Percentiles rank a stretch among this genome's conserved stretches.
Conservation (phyloP, 2,329 filamentous ascomycete genomes). For the Venturia effusa region DNA sequence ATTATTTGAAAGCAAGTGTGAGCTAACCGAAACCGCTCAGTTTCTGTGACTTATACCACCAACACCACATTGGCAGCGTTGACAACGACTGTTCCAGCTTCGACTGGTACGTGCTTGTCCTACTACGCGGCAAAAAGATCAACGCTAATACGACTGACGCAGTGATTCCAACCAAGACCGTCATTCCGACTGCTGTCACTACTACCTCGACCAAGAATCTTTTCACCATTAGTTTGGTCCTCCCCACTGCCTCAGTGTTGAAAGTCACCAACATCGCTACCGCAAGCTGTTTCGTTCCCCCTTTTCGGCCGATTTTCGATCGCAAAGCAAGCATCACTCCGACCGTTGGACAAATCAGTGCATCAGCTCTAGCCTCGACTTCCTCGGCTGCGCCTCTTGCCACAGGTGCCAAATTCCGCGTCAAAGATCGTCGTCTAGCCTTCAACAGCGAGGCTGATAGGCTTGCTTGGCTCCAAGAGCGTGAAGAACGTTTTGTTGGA, state of each 20-base stretch:
- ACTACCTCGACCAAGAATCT: conserved; percentile 21
- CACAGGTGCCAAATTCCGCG: conserved; percentile 14
- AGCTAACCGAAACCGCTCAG: conserved; percentile 5
- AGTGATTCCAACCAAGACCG: conserved; percentile 18
- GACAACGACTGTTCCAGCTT: conserved; percentile 16
- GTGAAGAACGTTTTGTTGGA: conserved; percentile 18
- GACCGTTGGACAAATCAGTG: conserved; percentile 12
- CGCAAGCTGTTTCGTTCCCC: conserved; percentile 21
- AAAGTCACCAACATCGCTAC: conserved; percentile 21
- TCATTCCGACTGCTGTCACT: conserved; percentile 17
- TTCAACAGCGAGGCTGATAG: conserved; percentile 11
- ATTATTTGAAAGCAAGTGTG: background rate
- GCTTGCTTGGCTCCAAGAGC: conserved; percentile 15
- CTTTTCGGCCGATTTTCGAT: conserved; percentile 16
- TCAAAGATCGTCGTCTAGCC: conserved; percentile 17
- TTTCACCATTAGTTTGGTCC: conserved; percentile 19
- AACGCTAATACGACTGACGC: background rate
- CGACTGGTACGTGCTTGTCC: conserved; percentile 12
- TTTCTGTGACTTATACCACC: conserved; percentile 16
- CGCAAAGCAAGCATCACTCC: conserved; percentile 20
- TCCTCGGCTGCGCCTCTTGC: conserved; percentile 15
- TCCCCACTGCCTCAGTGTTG: conserved; percentile 14
- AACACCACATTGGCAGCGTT: conserved; percentile 17
- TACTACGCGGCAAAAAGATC: background rate
- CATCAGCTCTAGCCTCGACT: conserved; percentile 12